Conservation (phyloP, 208 protist species). For the Crithidia expoeki region DNA sequence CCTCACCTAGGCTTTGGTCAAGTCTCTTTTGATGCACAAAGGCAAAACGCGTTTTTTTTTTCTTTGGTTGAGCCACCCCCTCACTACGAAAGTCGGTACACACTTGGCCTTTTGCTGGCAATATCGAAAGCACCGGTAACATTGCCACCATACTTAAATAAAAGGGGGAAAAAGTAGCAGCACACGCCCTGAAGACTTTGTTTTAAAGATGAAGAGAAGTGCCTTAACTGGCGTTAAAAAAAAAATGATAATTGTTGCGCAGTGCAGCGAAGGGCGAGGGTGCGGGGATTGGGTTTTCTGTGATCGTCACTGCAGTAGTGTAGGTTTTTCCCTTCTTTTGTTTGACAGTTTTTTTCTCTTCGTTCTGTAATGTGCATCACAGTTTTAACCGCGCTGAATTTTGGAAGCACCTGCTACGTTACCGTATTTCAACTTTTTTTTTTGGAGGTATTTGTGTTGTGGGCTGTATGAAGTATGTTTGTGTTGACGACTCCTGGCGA, state of each 20-base stretch:
- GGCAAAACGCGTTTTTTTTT: not conserved
- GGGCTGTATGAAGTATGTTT: not conserved
- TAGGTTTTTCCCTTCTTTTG: too few relatives aligned
- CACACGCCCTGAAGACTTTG: not conserved
- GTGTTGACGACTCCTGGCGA: not conserved
- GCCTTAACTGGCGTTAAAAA: too few relatives aligned
- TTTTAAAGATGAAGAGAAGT: too few relatives aligned
- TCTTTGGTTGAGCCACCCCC: not conserved
- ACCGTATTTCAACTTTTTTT: not conserved
- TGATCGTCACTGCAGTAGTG: too few relatives aligned
- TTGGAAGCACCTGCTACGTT: not conserved
- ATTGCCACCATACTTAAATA: not conserved
- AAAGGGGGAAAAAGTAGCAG: not conserved
- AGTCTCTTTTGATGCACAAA: not conserved
- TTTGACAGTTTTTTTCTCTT: too few relatives aligned
- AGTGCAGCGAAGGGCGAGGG: too few relatives aligned
- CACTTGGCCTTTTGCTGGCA: not conserved
- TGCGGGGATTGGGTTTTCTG: too few relatives aligned
- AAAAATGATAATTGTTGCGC: too few relatives aligned
- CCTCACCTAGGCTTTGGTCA: not conserved
- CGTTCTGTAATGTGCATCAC: too few relatives aligned
- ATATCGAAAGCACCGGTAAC: not conserved
- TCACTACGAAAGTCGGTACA: not conserved
- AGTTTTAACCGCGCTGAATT: too few relatives aligned
- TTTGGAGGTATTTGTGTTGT: not conserved